Conservation (phyloP, 2,329 filamentous ascomycete genomes). For the Verticillium longisporum region DNA sequence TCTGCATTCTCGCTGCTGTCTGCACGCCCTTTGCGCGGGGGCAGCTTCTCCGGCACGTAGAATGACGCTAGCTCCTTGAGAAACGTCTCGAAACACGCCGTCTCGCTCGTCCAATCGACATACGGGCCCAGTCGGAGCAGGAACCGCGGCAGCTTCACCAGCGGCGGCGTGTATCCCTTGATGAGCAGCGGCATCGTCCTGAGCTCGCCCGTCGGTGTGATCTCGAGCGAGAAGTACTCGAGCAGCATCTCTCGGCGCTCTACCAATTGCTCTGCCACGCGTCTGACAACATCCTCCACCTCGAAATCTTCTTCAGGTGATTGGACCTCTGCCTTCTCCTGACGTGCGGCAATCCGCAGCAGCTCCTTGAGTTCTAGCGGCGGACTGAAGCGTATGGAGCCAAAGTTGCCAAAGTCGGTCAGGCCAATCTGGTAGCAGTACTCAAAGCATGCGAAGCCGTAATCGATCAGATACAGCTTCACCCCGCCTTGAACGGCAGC, state of each 20-base stretch:
- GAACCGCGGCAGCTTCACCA: constrained; percentile 85
- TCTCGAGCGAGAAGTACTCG: constrained; percentile 87
- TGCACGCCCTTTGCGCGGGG: constrained; percentile 33
- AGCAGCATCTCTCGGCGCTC: constrained; percentile 76
- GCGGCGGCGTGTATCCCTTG: constrained; percentile 79
- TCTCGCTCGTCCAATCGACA: constrained; percentile 81
- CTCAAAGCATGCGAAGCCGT: constrained; percentile 77
- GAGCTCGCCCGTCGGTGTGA: constrained; percentile 72
- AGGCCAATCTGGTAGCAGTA: constrained; percentile 95
- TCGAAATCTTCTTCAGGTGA: constrained; percentile 52
- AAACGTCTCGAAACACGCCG: constrained; percentile 77
- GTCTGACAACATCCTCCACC: constrained; percentile 56
- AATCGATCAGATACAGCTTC: constrained; percentile 88
- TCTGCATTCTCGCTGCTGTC: constrained; percentile 29
- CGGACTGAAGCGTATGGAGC: constrained; percentile 71
- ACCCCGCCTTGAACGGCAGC: constrained; percentile 89
- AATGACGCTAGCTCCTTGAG: constrained; percentile 82
- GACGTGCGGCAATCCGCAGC: constrained; percentile 64
- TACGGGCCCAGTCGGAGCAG: constrained; percentile 81
- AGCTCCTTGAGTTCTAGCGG: constrained; percentile 65
- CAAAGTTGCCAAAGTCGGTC: constrained; percentile 95
- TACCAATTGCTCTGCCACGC: constrained; percentile 63
- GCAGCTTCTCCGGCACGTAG: constrained; percentile 82
- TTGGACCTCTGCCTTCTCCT: constrained; percentile 48
- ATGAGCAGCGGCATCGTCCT: constrained; percentile 74